Conservation (phyloP, 2,329 filamentous ascomycete species). For the Tolypocladium pustulatum region DNA sequence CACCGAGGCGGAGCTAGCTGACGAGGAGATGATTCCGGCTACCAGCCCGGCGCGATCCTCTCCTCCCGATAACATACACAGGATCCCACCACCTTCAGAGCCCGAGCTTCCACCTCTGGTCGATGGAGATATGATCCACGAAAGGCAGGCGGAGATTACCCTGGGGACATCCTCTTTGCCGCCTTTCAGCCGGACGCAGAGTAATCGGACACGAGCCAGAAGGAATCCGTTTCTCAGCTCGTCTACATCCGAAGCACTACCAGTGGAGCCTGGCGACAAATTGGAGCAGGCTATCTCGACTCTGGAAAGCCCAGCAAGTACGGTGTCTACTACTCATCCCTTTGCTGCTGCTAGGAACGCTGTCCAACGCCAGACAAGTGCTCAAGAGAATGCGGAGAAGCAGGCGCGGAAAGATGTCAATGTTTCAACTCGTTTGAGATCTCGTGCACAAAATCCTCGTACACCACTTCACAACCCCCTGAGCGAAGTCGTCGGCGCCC, state of each 20-base stretch:
- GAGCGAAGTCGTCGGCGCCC: constrained; percentile 3
- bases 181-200: constrained; percentile 8
- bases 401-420: background rate
- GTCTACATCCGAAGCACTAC: constrained; percentile 15
- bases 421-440: constrained; percentile 1
- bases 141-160: constrained; percentile 6
- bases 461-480: constrained; percentile 12
- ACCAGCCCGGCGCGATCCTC: constrained; percentile 24
- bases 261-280: constrained; percentile 5
- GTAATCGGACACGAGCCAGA: constrained; percentile 7
- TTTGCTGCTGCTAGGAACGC: background rate
- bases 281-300: constrained; percentile 7
- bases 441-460: constrained; percentile 8
- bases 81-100: constrained; percentile 13
- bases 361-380: background rate
- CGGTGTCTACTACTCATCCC: background rate
- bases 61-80: constrained; percentile 12
- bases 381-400: background rate
- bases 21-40: constrained; percentile 27
- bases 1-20: constrained; percentile 1
- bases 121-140: constrained; percentile 9
- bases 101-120: constrained; percentile 23
- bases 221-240: constrained; percentile 18
- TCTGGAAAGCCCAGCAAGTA: background rate
- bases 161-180: constrained; percentile 18